Conservation (phyloP, 164 flowering plant species). For the Chimonanthus salicifolius region DNA sequence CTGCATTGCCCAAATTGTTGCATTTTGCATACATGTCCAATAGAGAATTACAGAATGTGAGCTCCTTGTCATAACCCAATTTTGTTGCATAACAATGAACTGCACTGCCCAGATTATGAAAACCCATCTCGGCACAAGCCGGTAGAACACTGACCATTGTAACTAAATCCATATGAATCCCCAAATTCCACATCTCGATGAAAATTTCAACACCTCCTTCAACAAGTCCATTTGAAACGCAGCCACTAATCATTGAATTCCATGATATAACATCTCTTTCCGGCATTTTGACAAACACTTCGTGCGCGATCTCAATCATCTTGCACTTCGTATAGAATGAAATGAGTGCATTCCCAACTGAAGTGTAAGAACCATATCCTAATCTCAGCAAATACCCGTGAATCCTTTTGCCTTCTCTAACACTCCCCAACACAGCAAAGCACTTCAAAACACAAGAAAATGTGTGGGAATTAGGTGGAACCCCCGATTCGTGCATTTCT, state of each 20-base stretch:
- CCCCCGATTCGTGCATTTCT: conserved; percentile 34
- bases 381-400: conserved; percentile 41
- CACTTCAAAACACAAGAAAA: conserved; percentile 55
- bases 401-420: conserved; percentile 29
- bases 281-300: conserved; percentile 52
- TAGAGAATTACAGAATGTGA: conserved; percentile 34
- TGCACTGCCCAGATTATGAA: conserved; percentile 26
- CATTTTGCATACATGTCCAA: conserved; percentile 64
- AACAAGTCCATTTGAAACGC: conserved; percentile 12
- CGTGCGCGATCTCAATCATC: conserved; percentile 30
- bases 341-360: conserved; percentile 50
- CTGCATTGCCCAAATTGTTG: conserved; percentile 30
- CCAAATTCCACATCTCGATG: conserved; percentile 32
- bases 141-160: conserved; percentile 45
- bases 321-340: conserved; percentile 41
- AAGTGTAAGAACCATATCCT: conserved; percentile 36
- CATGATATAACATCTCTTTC: conserved; percentile 60
- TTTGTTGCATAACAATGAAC: conserved; percentile 49
- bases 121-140: conserved; percentile 37
- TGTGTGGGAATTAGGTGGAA: conserved; percentile 34
- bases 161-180: conserved; percentile 35
- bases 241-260: conserved; percentile 64
- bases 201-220: conserved; percentile 10
- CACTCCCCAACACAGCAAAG: conserved; percentile 31
- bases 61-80: conserved; percentile 18